phyloP scores from a whole-genome alignment of 2,329 filamentous ascomycete genomes.

The Pestalotiopsis sp. region DNA sequence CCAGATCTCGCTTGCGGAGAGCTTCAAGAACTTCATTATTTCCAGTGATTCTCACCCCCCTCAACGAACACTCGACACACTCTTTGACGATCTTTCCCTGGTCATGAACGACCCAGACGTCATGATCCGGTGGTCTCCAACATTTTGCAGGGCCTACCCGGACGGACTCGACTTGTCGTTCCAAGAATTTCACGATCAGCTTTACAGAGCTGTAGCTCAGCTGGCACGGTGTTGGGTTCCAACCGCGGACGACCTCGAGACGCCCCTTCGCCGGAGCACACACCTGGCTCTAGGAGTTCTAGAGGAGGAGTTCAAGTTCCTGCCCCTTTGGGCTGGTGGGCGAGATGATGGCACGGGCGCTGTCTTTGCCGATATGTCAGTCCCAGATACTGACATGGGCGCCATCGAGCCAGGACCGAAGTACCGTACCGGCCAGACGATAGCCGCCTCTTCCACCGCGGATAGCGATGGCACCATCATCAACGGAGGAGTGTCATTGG shows the following conservation, averaged over 20 bases:
- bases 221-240: conserved; percentile 26
- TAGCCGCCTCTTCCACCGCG: background rate
- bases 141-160: background rate
- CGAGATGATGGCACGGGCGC: conserved; percentile 53
- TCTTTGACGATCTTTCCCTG: background rate
- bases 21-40: background rate
- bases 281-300: conserved; percentile 56
- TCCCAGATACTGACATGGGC: conserved; percentile 32
- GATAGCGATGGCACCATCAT: conserved; percentile 1
- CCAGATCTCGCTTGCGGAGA: background rate
- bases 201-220: conserved; percentile 15
- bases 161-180: background rate
- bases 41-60: background rate
- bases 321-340: conserved; percentile 69
- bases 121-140: background rate
- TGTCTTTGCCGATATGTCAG: conserved; percentile 42
- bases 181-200: conserved; percentile 15
- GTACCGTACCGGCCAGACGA: conserved; percentile 29
- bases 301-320: conserved; percentile 61
- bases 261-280: conserved; percentile 38
- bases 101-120: too few species aligned
- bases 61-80: background rate
- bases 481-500: background rate
- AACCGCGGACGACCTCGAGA: conserved; percentile 30
- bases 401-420: conserved; percentile 33